Base-by-base conservation (phyloP, 257 asterid genomes). In the Petunia secreta region DNA sequence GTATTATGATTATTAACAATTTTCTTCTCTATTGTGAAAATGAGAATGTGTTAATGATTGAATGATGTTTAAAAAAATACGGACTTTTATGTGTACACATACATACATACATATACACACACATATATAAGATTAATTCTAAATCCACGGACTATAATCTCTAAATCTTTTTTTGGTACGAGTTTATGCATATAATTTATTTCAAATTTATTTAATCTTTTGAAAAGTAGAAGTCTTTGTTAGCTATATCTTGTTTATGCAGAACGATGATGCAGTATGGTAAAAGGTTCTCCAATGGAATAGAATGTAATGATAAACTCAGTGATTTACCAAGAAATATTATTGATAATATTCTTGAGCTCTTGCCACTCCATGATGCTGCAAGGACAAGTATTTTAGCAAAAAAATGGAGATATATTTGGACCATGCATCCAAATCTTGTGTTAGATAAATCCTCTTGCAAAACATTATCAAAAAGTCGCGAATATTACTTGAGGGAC, bases 321-420 rank as follows among this genome's bases (percentile, higher is more conserved):
- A 66, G 80, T 34, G 8, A 63, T 66, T 73, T 85, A 7, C 88
- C 85, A 2, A 43, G 8, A 50, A 52, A 50, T 63, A 43, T 85
- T 37, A 43, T 80, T 8, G 84, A 82, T 50, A 6, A 13, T 41
- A 76, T 85, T 25, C 15, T 85, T 36, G 60, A 46, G 10, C 2
- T 3, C 3, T 6, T 85, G 82, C 79, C 86, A 5, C 55, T 59
- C 34, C 57, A 11, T 37, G 83, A 85, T 75, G 88, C 88, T 15
- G 88, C 80, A 36, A 80, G 84, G 16, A 82, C 80, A 6, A 53
- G 84, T 36, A 14, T 80, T 5, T 69, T 82, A 67, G 80, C 88
- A 14, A 80, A 63, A 8, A 68, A 69, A 9, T 82, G 88, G 86
- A 85, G 86, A 62, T 15, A 80, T 63, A 8, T 40, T 3, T 85